Evolutionary conservation across 345 rosid species (phyloP).

Genomic region (Clausena lansium): DNA sequence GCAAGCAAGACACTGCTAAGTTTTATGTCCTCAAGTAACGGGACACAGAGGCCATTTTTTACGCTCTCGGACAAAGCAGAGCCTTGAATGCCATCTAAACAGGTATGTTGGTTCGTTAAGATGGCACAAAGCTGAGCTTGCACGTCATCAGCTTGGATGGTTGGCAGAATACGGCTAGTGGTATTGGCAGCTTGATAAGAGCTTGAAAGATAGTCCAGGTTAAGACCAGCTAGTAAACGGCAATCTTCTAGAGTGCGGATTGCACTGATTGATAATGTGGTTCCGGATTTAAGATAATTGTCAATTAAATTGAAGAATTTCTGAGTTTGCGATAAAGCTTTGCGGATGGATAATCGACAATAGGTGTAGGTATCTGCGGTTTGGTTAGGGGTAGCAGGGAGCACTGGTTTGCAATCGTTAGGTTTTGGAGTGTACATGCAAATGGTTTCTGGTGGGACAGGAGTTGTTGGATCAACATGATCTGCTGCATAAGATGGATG

Average conservation of each 20-base stretch:
- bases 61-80: slow-evolving; percentile 48
- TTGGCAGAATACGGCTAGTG: slow-evolving; percentile 35
- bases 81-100: slow-evolving; percentile 56
- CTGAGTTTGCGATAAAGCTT: slow-evolving; percentile 59
- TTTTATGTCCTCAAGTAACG: slow-evolving; percentile 64
- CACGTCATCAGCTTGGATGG: slow-evolving; percentile 52
- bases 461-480: slow-evolving; percentile 14
- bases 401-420: slow-evolving; percentile 53
- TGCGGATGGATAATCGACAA: slow-evolving; percentile 54
- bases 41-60: slow-evolving; percentile 45
- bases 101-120: slow-evolving; percentile 76
- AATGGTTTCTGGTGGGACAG: slow-evolving; percentile 30
- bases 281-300: slow-evolving; percentile 43
- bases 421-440: slow-evolving; percentile 72
- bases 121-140: slow-evolving; percentile 73
- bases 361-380: slow-evolving; percentile 48
- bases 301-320: slow-evolving; percentile 50
- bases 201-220: slow-evolving; percentile 52
- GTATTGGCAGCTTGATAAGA: slow-evolving; percentile 43
- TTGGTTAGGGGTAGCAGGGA: slow-evolving; percentile 30
- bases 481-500: slow-evolving; percentile 25
- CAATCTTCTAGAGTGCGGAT: slow-evolving; percentile 78
- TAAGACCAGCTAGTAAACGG: slow-evolving; percentile 43
- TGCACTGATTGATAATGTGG: slow-evolving; percentile 41
- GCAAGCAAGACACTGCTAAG: slow-evolving; percentile 76